Evolutionary conservation across 768 basidiomycete species (phyloP), one percentile per base, ranked within the genome.

Genomic region (Paxillus involutus): DNA sequence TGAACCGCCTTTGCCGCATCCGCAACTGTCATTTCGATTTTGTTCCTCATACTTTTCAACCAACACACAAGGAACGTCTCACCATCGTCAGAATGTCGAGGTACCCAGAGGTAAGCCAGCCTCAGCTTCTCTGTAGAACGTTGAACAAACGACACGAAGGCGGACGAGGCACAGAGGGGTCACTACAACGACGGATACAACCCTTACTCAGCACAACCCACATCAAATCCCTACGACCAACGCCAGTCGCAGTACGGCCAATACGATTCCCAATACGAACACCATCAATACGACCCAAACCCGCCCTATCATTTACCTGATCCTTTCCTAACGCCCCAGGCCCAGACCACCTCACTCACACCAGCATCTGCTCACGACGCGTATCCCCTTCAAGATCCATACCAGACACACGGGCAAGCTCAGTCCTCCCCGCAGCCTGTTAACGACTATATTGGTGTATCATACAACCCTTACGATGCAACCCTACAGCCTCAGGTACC

Each of bases 111-210:
- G 77, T 73, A 53, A 59, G 72, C 66, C 16, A 42, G 53, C 12
- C 10, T 30, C 5, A 16, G n/a, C 11, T 6, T 46, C 47, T 3
- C 17, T n/a, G 4, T 35, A 19, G 14, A 44, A 41, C 16, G 16
- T 17, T 52, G 51, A 59, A 56, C 36, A 14, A 37, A 32, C 56
- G 24, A 48, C 19, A n/a, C 35, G 36, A 50, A 88, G 83, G 78
- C 82, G 4, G 84, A 89, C 67, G 84, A 88, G 67, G 81, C 76
- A 13, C 85, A 86, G 58, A 77, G 72, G 16, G 70, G 80, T 29
- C 80, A 79, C 52, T 86, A 88, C 69, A 86, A 87, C 62, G 86
- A 89, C 54, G 84, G 85, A 0, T 84, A 84, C 67, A 74, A 72
- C 56, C 77, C 80, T 8, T 82, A 86, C 57, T 62, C 71, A 47